Evolutionary conservation across 257 asterid genomes (phyloP).

Genomic region (Solanum chmielewskii): DNA sequence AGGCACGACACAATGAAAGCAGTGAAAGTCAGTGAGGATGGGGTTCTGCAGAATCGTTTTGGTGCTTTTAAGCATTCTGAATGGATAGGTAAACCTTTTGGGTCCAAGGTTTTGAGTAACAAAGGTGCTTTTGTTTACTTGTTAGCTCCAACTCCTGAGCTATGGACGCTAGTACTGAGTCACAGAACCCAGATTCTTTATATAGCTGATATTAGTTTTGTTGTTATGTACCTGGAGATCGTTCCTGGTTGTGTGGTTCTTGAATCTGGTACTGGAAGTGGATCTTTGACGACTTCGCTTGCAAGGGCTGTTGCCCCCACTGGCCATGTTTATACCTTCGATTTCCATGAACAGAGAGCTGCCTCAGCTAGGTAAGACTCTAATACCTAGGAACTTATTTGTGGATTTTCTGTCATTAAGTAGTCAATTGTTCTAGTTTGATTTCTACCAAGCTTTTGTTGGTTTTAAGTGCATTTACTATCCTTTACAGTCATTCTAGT

Average conservation of each 20-base stretch:
- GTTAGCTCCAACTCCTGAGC: constrained; percentile 91
- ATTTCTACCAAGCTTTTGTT: not conserved
- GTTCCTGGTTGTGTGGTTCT: constrained; percentile 90
- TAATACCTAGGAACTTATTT: not conserved
- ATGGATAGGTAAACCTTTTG: constrained; percentile 88
- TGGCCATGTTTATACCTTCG: constrained; percentile 85
- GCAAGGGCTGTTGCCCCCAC: constrained; percentile 81
- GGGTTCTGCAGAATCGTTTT: constrained; percentile 71
- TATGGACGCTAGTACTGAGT: constrained; percentile 91
- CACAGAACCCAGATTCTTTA: constrained; percentile 96
- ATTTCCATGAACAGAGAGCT: constrained; percentile 96
- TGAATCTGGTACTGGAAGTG: constrained; percentile 98
- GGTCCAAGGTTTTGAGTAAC: constrained; percentile 70
- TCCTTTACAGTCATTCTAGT: not conserved
- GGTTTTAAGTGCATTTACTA: not conserved
- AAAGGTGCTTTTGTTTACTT: constrained; percentile 76
- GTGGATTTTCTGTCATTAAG: not conserved
- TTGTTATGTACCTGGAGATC: constrained; percentile 75
- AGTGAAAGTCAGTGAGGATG: constrained; percentile 45
- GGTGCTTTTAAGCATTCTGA: constrained; percentile 82
- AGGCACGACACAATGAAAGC: constrained; percentile 77
- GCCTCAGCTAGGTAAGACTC: constrained; percentile 68
- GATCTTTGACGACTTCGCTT: constrained; percentile 79
- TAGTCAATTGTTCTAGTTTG: not conserved
- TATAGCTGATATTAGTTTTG: constrained; percentile 90